phyloP scores from a whole-genome alignment of 1,284 basidiomycete genomes.

The Xerocomus subilludens region DNA sequence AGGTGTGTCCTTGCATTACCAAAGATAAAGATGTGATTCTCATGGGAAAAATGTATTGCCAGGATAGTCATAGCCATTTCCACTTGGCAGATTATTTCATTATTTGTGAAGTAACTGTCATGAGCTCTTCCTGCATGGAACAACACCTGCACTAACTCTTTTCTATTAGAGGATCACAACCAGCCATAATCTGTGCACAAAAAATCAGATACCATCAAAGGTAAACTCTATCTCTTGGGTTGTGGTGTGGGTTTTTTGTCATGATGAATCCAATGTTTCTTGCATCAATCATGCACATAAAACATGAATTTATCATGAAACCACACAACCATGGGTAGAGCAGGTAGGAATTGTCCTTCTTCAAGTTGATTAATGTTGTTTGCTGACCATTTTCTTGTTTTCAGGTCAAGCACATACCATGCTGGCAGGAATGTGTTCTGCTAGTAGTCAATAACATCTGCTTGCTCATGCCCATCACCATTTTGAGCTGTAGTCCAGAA shows the following conservation, averaged over 20 bases:
- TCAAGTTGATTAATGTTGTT: background rate
- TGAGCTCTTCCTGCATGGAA: too few relatives aligned
- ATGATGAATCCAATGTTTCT: slow-evolving; percentile 7
- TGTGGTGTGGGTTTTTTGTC: slow-evolving; percentile 5
- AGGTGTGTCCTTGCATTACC: too few relatives aligned
- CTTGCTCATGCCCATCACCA: slow-evolving; percentile 7
- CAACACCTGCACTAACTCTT: too few relatives aligned
- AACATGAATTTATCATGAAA: slow-evolving; percentile 2
- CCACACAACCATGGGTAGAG: slow-evolving; percentile 1
- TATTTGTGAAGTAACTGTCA: too few relatives aligned
- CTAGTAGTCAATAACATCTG: background rate
- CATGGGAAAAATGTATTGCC: too few relatives aligned
- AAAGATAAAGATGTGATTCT: too few relatives aligned
- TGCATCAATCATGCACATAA: background rate
- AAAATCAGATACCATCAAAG: too few relatives aligned
- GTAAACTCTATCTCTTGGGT: background rate
- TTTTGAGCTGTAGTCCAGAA: slow-evolving; percentile 5
- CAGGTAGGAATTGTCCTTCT: background rate
- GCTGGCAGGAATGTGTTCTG: background rate
- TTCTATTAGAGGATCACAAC: too few relatives aligned
- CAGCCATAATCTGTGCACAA: too few relatives aligned
- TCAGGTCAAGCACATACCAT: slow-evolving; percentile 3
- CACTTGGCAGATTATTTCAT: too few relatives aligned
- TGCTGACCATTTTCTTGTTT: slow-evolving; percentile 4
- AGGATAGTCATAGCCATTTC: too few relatives aligned